Evolutionary conservation across 805 yeast genomes (phyloP), one percentile per base, ranked within the genome.

Genomic region (Lachancea kluyveri): DNA sequence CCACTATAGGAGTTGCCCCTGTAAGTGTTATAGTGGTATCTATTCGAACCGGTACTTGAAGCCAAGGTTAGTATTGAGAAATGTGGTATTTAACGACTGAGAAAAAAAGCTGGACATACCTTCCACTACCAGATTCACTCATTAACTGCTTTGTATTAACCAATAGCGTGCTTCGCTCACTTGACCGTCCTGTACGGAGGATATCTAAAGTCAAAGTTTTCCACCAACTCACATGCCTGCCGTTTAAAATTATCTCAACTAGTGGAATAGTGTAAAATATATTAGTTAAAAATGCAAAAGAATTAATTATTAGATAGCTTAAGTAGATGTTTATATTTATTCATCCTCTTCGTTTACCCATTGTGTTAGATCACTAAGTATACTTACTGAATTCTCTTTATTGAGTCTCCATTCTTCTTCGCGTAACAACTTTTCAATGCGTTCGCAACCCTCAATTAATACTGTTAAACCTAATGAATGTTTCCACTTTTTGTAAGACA

Each of bases 371-470:
- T 85, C 94, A 11, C 64, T 58, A 32, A 79, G 65, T 12, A 83
- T 74, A 12, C 67, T 58, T 16, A 67, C 62, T n/a, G 81, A 72
- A 9, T 72, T 70, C 11, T 64, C 66, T 41, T 65, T 62, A 45
- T 78, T 84, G 46, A 81, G 55, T 30, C 61, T 67, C 40, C 66
- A 54, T 44, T 84, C 87, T 35, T 78, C 79, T 28, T 70, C 63
- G 36, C 71, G 64, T 62, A 85, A 67, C 36, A 77, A 63, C 12
- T 60, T 50, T 47, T 79, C 79, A 27, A 85, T 60, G 3, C 64
- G 55, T 47, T 84, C 94, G 54, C 95, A 85, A 14, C 86, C 78
- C 55, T 86, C 95, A 20, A 87, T 67, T 23, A 86, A 54, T 4
- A 87, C 67, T 2, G 73, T 64, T 11, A 68, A 59, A 3, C 68